Evolutionary conservation across 2,329 filamentous ascomycete genomes (phyloP).

Genomic region (Fusarium annulatum): DNA sequence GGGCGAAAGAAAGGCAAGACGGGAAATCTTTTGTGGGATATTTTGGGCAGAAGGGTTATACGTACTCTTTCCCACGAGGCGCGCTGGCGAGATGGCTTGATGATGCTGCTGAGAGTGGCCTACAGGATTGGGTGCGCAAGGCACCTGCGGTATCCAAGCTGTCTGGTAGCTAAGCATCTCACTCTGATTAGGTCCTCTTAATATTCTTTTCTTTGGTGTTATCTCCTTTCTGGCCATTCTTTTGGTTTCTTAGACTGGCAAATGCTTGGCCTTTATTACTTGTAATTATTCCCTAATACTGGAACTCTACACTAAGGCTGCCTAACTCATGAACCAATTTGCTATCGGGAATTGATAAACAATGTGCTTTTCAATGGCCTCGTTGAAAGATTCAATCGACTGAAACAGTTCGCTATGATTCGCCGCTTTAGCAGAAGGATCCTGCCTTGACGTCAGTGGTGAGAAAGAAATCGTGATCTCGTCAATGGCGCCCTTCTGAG

Average conservation of each 20-base stretch:
- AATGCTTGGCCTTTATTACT: background rate
- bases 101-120: slow-evolving; percentile 22
- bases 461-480: background rate
- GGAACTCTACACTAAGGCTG: rapidly evolving
- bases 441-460: slow-evolving; percentile 2
- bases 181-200: background rate
- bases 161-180: background rate
- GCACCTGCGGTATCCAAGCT: background rate
- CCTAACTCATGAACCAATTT: background rate
- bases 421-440: background rate
- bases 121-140: background rate
- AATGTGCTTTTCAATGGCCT: too few species aligned
- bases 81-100: slow-evolving; percentile 46
- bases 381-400: rapidly evolving
- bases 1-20: slow-evolving; percentile 44
- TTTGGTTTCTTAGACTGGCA: background rate
- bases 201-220: background rate
- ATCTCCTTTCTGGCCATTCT: too few species aligned
- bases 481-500: slow-evolving; percentile 15
- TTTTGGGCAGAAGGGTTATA: slow-evolving; percentile 36
- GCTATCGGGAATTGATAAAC: too few species aligned
- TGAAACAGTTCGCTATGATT: background rate
- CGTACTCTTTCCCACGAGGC: slow-evolving; percentile 10
- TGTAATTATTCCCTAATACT: background rate
- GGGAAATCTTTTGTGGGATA: slow-evolving; percentile 36